phyloP scores from a whole-genome alignment of 2,329 filamentous ascomycete genomes.

The Diaporthe citri region DNA sequence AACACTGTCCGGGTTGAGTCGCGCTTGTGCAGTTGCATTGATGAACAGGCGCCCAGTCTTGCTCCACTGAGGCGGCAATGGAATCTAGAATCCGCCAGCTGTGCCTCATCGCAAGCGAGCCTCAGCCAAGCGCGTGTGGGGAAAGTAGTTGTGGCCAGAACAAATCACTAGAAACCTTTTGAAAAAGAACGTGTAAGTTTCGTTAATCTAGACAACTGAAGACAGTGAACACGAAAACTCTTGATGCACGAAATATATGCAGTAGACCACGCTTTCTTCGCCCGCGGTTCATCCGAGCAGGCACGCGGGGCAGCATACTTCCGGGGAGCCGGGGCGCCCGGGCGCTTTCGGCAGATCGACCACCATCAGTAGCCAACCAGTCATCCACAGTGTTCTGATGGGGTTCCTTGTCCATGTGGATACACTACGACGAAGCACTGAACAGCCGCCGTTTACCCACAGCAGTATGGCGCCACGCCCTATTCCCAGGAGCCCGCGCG shows the following conservation, averaged over 20 bases:
- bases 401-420: background rate
- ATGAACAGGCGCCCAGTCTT: constrained; percentile 7
- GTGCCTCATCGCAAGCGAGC: background rate
- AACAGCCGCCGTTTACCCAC: background rate
- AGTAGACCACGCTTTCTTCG: background rate
- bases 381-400: background rate
- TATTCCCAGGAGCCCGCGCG: background rate
- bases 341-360: constrained; percentile 17
- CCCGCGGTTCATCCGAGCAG: background rate
- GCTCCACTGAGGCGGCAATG: constrained; percentile 24
- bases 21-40: constrained; percentile 28
- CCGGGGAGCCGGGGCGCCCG: constrained; percentile 6
- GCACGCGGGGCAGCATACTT: background rate
- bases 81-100: background rate
- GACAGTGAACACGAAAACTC: background rate
- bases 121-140: constrained; percentile 5
- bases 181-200: background rate
- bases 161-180: background rate
- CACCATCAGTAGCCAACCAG: constrained; percentile 8
- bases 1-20: background rate
- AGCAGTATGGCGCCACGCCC: constrained; percentile 1
- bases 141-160: background rate
- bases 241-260: background rate
- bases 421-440: background rate
- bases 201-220: background rate